Evolutionary conservation across 2,329 filamentous ascomycete species (phyloP).

Genomic region (Calonectria pseudoreteaudii): DNA sequence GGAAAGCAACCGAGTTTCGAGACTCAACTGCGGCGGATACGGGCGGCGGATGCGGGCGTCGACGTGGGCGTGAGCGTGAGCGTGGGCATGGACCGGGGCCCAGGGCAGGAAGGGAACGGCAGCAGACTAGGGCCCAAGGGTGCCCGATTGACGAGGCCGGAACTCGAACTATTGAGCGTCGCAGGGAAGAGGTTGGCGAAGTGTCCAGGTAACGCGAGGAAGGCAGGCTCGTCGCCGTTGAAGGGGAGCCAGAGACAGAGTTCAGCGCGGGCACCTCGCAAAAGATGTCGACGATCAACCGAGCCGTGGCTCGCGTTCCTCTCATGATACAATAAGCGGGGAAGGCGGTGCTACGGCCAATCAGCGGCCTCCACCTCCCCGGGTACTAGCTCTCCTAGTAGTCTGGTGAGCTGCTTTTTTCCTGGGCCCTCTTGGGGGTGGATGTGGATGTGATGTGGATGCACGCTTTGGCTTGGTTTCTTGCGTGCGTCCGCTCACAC

Average conservation of each 20-base stretch:
- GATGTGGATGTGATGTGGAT: conserved; percentile 16
- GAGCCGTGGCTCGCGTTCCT: conserved; percentile 43
- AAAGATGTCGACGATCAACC: conserved; percentile 16
- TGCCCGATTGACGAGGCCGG: conserved; percentile 22
- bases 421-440: conserved; percentile 17
- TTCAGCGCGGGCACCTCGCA: conserved; percentile 40
- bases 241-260: conserved; percentile 41
- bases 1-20: conserved; percentile 3
- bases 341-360: conserved; percentile 44
- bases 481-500: conserved; percentile 18
- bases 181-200: not conserved
- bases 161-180: conserved; percentile 13
- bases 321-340: conserved; percentile 56
- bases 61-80: conserved; percentile 14
- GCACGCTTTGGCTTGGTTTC: conserved; percentile 25
- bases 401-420: conserved; percentile 38
- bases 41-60: conserved; percentile 12
- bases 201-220: conserved; percentile 11
- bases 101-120: conserved; percentile 14
- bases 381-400: conserved; percentile 33
- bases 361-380: conserved; percentile 39
- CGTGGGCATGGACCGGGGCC: conserved; percentile 28
- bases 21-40: conserved; percentile 8
- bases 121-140: conserved; percentile 7
- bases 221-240: conserved; percentile 33